Evolutionary conservation across 2,329 filamentous ascomycete species (phyloP).

Genomic region (Cytospora leucostoma): DNA sequence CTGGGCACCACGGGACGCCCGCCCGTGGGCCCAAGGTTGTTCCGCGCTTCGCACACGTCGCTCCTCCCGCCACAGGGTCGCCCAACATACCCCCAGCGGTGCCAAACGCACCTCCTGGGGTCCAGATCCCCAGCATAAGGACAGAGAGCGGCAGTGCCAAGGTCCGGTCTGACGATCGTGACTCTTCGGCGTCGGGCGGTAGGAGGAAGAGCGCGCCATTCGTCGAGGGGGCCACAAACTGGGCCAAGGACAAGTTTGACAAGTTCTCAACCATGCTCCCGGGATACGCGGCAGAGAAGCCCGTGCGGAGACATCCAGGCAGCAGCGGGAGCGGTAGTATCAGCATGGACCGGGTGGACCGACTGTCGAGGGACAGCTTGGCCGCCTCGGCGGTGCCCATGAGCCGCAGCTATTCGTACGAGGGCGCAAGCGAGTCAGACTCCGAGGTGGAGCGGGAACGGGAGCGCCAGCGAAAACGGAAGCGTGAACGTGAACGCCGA

Average conservation of each 20-base stretch:
- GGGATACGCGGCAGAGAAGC: slow-evolving; percentile 38
- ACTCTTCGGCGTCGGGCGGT: not conserved
- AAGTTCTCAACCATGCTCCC: slow-evolving; percentile 48
- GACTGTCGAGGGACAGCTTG: slow-evolving; percentile 45
- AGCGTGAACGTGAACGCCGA: slow-evolving; percentile 37
- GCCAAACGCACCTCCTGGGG: slow-evolving; percentile 8
- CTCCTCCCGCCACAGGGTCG: slow-evolving; percentile 31
- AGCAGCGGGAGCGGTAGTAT: slow-evolving; percentile 31
- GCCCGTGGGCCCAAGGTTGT: slow-evolving; percentile 24
- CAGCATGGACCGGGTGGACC: slow-evolving; percentile 26
- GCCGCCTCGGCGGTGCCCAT: slow-evolving; percentile 41
- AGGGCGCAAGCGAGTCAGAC: slow-evolving; percentile 38
- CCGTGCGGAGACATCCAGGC: slow-evolving; percentile 42
- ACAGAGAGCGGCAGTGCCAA: slow-evolving; percentile 21
- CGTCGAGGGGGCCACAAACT: slow-evolving; percentile 22
- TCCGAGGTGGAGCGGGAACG: slow-evolving; percentile 29
- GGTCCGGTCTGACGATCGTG: slow-evolving; percentile 30
- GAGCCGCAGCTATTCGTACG: slow-evolving; percentile 46
- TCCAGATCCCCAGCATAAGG: slow-evolving; percentile 11
- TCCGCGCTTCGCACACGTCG: slow-evolving; percentile 27
- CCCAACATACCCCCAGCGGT: slow-evolving; percentile 2
- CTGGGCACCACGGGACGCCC: slow-evolving; percentile 5
- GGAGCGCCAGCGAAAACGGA: slow-evolving; percentile 24
- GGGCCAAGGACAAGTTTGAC: slow-evolving; percentile 44
- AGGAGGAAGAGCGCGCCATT: slow-evolving; percentile 15